Base-by-base conservation (phyloP, 2,329 filamentous ascomycete species). In the Microcyclospora pomicola region DNA sequence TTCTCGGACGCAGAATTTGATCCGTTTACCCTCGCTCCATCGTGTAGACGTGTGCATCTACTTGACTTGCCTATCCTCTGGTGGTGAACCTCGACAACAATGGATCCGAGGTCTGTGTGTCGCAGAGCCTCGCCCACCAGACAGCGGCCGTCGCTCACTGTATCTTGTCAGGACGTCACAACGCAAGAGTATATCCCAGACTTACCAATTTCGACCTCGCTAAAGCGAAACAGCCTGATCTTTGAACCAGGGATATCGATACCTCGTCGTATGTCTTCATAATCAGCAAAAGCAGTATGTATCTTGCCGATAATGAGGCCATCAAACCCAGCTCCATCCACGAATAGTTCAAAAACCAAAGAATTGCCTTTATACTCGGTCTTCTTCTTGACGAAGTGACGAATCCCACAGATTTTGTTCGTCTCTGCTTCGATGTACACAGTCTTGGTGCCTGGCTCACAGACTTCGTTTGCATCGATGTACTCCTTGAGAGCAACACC, bases 401-500 rank as follows among this genome's bases (percentile, higher is more conserved):
- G 29, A 9, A 53, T 38, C 9, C 37, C 36, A 35, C 51, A 54
- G 15, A n/a, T 32, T 27, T 47, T 36, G n/a, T 35, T 44, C 9
- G 41, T 34, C 1, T 33, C 34, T 6, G 42, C 47, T 32, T 50
- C 46, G 27, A 54, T 38, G 40, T 51, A 54, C 10, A 42, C 42
- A 5, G 42, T 50, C 9, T 43, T 36, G 1, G 43, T 46, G 24
- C 39, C 35, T 9, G 29, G 15, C 11, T 41, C 29, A 11, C 44
- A 37, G 12, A 40, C 36, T 2, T 14, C 16, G 5, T 45, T 35
- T 2, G 31, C 6, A 11, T 50, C 47, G 5, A 28, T 38, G 34
- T 52, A 42, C 33, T 54, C 51, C 15, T 39, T 33, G 3, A 53
- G 42, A 3, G 44, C 29, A 12, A 48, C 6, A 5, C 41, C 48